Evolutionary conservation across 352 stramenopile genomes (phyloP).

Genomic region (Pythium phragmitis): DNA sequence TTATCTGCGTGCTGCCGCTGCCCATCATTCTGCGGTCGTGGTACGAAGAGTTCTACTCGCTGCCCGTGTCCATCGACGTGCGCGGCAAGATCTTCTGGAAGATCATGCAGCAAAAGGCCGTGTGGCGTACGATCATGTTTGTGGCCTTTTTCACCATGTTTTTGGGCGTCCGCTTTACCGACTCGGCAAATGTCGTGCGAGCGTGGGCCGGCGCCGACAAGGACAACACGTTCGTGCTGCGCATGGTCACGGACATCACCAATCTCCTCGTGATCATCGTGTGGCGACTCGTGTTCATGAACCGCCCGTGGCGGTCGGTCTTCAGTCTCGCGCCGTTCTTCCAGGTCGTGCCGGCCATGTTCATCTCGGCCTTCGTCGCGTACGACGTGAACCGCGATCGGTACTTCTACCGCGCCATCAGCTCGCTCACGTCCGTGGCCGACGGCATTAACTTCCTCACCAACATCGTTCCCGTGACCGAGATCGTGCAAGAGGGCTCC

Average conservation of each 20-base stretch:
- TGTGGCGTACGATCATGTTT: slow-evolving; percentile 42
- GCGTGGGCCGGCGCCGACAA: neutral
- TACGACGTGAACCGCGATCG: slow-evolving; percentile 15
- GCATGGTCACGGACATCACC: slow-evolving; percentile 34
- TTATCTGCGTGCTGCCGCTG: slow-evolving; percentile 32
- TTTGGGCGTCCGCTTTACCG: slow-evolving; percentile 30
- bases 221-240: slow-evolving; percentile 27
- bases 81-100: slow-evolving; percentile 43
- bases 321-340: slow-evolving; percentile 22
- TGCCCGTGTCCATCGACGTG: slow-evolving; percentile 32
- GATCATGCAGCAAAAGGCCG: slow-evolving; percentile 48
- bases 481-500: slow-evolving; percentile 35
- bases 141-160: slow-evolving; percentile 43
- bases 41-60: slow-evolving; percentile 35
- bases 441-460: slow-evolving; percentile 33
- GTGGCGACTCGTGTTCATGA: slow-evolving; percentile 27
- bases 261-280: slow-evolving; percentile 24
- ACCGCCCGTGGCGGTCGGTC: slow-evolving; percentile 25
- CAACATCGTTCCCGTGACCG: slow-evolving; percentile 33
- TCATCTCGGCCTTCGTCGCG: slow-evolving; percentile 16
- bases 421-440: slow-evolving; percentile 29
- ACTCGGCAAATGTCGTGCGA: slow-evolving; percentile 15
- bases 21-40: slow-evolving; percentile 35
- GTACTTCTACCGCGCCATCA: slow-evolving; percentile 26
- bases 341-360: slow-evolving; percentile 17